Conservation (phyloP, 805 yeast species). For the Candida chauliodis region DNA sequence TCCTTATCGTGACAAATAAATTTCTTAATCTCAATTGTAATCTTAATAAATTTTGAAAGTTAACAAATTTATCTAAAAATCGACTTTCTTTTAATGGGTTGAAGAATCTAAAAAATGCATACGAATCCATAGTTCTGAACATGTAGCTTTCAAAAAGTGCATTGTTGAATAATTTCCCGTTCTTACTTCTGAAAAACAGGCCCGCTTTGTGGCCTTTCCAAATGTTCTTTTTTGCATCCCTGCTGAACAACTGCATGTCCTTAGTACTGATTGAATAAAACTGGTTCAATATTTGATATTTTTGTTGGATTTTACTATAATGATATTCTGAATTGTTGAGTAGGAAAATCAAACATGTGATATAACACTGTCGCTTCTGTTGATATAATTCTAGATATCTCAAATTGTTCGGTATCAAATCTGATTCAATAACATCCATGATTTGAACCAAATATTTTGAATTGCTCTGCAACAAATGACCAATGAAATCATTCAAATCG, state of each 20-base stretch:
- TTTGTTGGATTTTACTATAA: slow-evolving; percentile 1
- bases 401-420: slow-evolving; percentile 28
- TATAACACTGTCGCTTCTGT: slow-evolving; percentile 8
- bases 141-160: slow-evolving; percentile 2
- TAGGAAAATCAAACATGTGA: slow-evolving; percentile 3
- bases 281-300: slow-evolving; percentile 4
- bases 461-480: neutral
- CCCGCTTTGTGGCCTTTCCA: slow-evolving; percentile 4
- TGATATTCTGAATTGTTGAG: slow-evolving; percentile 1
- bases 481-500: slow-evolving; percentile 2
- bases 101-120: slow-evolving; percentile 8
- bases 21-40: slow-evolving; percentile 4
- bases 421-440: slow-evolving; percentile 24
- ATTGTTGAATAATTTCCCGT: slow-evolving; percentile 6
- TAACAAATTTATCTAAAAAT: neutral
- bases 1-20: neutral
- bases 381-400: neutral
- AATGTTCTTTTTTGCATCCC: slow-evolving; percentile 3
- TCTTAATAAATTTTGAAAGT: slow-evolving; percentile 1
- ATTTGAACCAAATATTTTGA: slow-evolving; percentile 12
- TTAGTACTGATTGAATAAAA: neutral
- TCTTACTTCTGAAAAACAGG: slow-evolving; percentile 4
- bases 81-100: slow-evolving; percentile 8
- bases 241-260: neutral
- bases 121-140: slow-evolving; percentile 6